Evolutionary conservation across 768 basidiomycete species (phyloP), one percentile per base, ranked within the genome.

Genomic region (Collybia nuda): DNA sequence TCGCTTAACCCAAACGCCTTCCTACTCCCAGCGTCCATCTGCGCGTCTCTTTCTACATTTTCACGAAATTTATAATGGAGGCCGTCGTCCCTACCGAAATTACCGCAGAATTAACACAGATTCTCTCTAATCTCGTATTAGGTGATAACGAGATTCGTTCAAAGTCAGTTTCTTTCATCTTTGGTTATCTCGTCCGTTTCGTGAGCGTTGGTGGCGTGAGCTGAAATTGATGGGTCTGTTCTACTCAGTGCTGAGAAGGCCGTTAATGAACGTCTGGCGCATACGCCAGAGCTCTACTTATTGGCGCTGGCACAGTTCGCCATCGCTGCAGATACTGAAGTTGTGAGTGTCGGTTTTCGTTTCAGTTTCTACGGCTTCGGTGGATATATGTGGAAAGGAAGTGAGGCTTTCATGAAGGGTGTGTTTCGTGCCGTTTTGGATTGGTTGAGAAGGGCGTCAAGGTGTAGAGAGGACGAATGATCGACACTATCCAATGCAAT

Each of bases 111-210:
- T 78, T 91, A 56, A 90, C 86, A 0, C 90, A 92, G 68, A 89
- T 91, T 53, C 81, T 93, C 37, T 86, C 88, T 9, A 92, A 93
- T 67, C 81, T 92, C 17, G 86, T 92, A 3, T 73, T 89, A 36
- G 90, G 88, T 4, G 89, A 93, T 65, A 93, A 93, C 67, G 81
- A 85, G 48, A 88, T 93, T 44, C 82, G 90, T 15, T 73, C 85
- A 56, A 86, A 77, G 89, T 88, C n/a, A 59, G 46, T 70, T 64
- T 15, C 21, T 6, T 29, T 18, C 49, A 7, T 49, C 21, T 48
- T 24, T 12, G 6, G 4, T 23, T 45, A 41, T 15, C 2, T 49
- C 11, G 11, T 40, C 17, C 14, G 14, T 6, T 36, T 39, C 12
- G 23, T 18, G 40, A 5, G 48, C 17, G 15, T 3, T 24, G 39